Conservation (phyloP, 148 eudicot species). For the Cornus florida region DNA sequence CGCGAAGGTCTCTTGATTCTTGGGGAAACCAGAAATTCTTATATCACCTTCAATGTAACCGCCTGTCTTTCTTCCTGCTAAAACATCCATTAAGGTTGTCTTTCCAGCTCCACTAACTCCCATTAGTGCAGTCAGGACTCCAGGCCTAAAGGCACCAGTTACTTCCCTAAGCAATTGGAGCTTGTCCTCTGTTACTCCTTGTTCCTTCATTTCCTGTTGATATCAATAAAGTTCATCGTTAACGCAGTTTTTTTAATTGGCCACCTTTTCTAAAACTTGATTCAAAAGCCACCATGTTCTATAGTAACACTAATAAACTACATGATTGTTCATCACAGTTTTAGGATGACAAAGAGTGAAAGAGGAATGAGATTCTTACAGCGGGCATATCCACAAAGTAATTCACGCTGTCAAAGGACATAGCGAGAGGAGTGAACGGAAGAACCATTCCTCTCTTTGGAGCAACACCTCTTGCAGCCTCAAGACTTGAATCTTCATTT, state of each 20-base stretch:
- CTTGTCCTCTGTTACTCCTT: slow-evolving; percentile 40
- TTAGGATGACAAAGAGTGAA: not conserved
- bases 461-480: slow-evolving; percentile 28
- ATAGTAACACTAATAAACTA: not conserved
- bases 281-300: not conserved
- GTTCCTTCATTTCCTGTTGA: slow-evolving; percentile 47
- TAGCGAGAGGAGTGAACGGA: slow-evolving; percentile 53
- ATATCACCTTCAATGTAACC: slow-evolving; percentile 55
- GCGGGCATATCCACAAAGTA: slow-evolving; percentile 56
- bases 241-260: not conserved
- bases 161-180: slow-evolving; percentile 44
- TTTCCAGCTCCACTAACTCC: slow-evolving; percentile 62
- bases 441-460: slow-evolving; percentile 57
- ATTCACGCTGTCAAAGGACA: slow-evolving; percentile 42
- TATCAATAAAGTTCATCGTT: not conserved
- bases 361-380: slow-evolving; percentile 24
- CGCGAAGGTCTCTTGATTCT: slow-evolving; percentile 49
- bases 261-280: too few species aligned
- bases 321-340: not conserved
- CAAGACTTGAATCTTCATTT: slow-evolving; percentile 34
- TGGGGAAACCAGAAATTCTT: slow-evolving; percentile 47
- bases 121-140: slow-evolving; percentile 51
- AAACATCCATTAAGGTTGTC: slow-evolving; percentile 54
- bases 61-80: slow-evolving; percentile 54
- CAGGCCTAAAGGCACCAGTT: slow-evolving; percentile 51